These are phyloP conservation scores for Tuber borchii DNA, from an alignment of 495 filamentous ascomycete genomes.

Conservation along the genomic window DNA sequence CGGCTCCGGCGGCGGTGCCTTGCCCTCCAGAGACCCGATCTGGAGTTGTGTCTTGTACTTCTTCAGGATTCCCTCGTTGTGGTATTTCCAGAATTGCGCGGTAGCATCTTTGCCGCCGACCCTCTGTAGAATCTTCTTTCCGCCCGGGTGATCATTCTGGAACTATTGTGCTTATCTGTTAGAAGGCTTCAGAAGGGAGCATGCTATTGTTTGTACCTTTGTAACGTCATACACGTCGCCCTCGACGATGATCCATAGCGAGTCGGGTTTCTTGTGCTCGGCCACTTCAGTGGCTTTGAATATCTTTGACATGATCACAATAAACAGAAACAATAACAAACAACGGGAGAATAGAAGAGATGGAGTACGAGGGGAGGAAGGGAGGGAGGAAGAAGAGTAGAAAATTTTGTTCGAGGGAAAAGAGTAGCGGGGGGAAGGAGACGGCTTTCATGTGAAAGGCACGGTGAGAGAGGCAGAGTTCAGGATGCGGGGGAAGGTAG, in stretches of 20 bases:
- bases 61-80: conserved; percentile 89
- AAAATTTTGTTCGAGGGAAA: conserved; percentile 14
- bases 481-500: not conserved
- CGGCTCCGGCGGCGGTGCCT: conserved; percentile 53
- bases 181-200: not conserved
- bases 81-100: conserved; percentile 99
- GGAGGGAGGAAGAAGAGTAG: not conserved
- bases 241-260: conserved; percentile 84
- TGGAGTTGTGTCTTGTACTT: conserved; percentile 85
- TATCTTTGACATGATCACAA: conserved; percentile 69
- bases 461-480: not conserved
- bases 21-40: conserved; percentile 83
- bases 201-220: conserved; percentile 61
- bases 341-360: conserved; percentile 3
- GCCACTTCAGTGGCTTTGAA: conserved; percentile 81
- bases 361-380: not conserved
- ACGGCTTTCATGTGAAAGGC: not conserved
- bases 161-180: conserved; percentile 21
- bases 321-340: not conserved
- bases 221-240: conserved; percentile 96
- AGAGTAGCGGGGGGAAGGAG: conserved; percentile 17
- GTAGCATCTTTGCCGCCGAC: conserved; percentile 95
- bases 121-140: conserved; percentile 94
- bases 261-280: conserved; percentile 78
- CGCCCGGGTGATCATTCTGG: conserved; percentile 52